phyloP scores from a whole-genome alignment of 2,329 filamentous ascomycete genomes.

The Microsporum canis region DNA sequence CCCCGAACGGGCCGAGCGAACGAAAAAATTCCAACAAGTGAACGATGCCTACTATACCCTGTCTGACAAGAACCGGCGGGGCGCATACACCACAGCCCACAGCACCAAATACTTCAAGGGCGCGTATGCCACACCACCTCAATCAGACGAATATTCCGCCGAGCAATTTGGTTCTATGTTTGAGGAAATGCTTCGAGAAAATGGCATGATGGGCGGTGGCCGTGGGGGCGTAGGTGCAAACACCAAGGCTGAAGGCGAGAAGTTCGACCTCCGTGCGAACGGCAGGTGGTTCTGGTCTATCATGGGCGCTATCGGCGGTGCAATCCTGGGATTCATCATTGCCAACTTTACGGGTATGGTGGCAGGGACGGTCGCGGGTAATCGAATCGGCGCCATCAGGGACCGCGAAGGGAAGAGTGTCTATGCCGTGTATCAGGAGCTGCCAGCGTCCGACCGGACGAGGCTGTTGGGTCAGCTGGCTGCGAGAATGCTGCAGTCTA shows the following conservation, averaged over 20 bases:
- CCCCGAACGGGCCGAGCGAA: constrained; percentile 69
- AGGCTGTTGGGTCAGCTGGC: constrained; percentile 74
- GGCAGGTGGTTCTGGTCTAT: constrained; percentile 61
- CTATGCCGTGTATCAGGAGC: constrained; percentile 75
- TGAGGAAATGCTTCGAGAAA: constrained; percentile 79
- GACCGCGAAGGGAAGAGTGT: constrained; percentile 93
- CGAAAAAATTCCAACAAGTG: constrained; percentile 79
- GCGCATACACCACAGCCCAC: constrained; percentile 55
- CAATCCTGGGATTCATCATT: constrained; percentile 85
- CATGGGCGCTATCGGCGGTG: constrained; percentile 74
- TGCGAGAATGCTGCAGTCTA: constrained; percentile 58
- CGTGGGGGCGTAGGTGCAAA: constrained; percentile 28
- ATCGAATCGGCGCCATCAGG: constrained; percentile 76
- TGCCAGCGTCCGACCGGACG: constrained; percentile 72
- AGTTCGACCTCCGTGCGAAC: background rate
- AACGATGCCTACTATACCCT: constrained; percentile 92
- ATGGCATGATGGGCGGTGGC: constrained; percentile 66
- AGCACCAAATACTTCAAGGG: background rate
- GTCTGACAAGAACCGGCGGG: constrained; percentile 62
- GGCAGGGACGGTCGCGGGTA: constrained; percentile 84
- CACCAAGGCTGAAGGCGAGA: constrained; percentile 46
- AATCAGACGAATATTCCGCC: constrained; percentile 40
- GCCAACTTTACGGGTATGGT: constrained; percentile 82
- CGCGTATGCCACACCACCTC: constrained; percentile 3
- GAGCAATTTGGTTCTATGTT: constrained; percentile 83